Conservation (phyloP, 371 early-diverging fungal genomes). For the Lichtheimia ramosa region DNA sequence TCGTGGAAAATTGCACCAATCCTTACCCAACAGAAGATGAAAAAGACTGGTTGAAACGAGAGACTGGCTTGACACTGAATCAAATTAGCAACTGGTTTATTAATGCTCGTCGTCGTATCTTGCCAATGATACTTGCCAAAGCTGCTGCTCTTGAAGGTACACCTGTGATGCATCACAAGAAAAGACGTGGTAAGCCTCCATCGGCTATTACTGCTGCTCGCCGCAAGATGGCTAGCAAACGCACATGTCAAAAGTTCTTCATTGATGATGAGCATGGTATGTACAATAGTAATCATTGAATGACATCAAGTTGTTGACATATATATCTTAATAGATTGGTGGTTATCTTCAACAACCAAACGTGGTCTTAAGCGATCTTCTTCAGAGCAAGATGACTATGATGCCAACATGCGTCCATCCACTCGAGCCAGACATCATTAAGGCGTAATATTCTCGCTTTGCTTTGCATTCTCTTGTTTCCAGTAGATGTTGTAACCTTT, state of each 20-base stretch:
- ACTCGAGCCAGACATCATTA: background rate
- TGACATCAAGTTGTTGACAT: background rate
- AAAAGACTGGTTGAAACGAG: conserved; percentile 86
- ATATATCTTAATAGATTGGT: background rate
- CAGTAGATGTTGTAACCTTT: background rate
- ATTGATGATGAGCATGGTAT: background rate
- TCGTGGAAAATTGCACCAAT: conserved; percentile 66
- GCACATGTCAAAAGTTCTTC: conserved; percentile 1
- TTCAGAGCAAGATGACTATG: background rate
- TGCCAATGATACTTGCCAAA: conserved; percentile 26
- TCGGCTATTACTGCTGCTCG: conserved; percentile 9
- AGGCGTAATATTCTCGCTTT: background rate
- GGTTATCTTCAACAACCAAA: background rate
- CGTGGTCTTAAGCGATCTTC: conserved; percentile 1
- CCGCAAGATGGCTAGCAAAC: conserved; percentile 5
- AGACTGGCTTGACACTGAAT: conserved; percentile 74
- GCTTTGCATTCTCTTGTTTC: background rate
- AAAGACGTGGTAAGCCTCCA: conserved; percentile 19
- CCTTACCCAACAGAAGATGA: conserved; percentile 81
- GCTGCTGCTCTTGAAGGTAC: conserved; percentile 7
- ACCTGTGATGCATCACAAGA: conserved; percentile 13
- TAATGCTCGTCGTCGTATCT: conserved; percentile 69
- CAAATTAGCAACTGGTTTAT: conserved; percentile 88
- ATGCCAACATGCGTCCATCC: background rate
- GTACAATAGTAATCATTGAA: background rate